phyloP scores from a whole-genome alignment of 495 filamentous ascomycete genomes.

The Lentithecium fluviatile region DNA sequence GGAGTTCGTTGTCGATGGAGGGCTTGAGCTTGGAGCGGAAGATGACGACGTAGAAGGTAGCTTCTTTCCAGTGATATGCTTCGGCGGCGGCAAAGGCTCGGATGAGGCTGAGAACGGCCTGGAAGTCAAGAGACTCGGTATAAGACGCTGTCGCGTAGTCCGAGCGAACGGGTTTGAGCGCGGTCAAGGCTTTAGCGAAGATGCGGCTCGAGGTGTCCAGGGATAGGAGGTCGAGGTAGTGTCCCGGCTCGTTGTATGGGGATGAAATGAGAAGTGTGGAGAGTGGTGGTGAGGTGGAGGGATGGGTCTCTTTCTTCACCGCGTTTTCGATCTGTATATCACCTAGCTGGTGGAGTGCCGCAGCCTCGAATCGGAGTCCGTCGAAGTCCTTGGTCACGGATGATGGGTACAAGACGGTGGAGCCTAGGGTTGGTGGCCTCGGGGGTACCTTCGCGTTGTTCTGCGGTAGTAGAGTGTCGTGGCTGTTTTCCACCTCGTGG shows the following conservation, averaged over 20 bases:
- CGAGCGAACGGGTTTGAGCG: constrained; percentile 57
- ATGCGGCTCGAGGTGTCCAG: constrained; percentile 64
- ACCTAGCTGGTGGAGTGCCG: constrained; percentile 14
- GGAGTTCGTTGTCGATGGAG: constrained; percentile 57
- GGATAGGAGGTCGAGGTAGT: constrained; percentile 68
- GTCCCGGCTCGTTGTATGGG: constrained; percentile 65
- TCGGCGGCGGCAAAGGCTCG: constrained; percentile 46
- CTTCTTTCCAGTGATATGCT: constrained; percentile 59
- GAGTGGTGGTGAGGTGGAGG: background rate
- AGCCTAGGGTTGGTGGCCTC: no score
- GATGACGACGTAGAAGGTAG: constrained; percentile 75
- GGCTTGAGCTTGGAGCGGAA: constrained; percentile 71
- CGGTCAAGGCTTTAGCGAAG: constrained; percentile 67
- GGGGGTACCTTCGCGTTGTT: background rate
- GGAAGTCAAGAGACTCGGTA: constrained; percentile 75
- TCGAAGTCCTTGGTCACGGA: constrained; percentile 29
- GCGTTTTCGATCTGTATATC: constrained; percentile 1
- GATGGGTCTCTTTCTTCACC: background rate
- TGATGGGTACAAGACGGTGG: constrained; percentile 17
- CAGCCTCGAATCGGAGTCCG: constrained; percentile 27
- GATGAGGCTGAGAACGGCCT: constrained; percentile 57
- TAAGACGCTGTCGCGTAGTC: constrained; percentile 80
- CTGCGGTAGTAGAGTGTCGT: background rate
- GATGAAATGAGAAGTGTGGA: constrained; percentile 60
- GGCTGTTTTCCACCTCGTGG: background rate